Percentiles rank a stretch among this genome's conserved stretches.
phyloP scores from a whole-genome alignment of 164 flowering plant genomes.

The Amborella trichopoda region DNA sequence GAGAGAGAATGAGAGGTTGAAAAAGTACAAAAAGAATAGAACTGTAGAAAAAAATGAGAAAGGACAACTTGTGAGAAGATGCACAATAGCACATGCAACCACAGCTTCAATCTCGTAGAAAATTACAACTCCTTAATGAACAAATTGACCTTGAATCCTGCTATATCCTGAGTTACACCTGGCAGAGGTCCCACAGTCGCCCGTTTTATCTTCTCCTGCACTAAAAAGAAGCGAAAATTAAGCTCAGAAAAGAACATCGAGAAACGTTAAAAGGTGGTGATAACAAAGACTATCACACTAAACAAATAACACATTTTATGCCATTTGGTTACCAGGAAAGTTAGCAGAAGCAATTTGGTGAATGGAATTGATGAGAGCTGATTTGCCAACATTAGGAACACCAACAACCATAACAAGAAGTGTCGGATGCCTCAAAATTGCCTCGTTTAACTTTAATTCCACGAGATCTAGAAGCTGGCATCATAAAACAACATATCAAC shows the following conservation, averaged over 20 bases:
- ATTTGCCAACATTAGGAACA: constrained; percentile 97
- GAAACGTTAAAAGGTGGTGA: not conserved
- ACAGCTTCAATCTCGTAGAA: no score
- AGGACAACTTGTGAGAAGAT: not conserved
- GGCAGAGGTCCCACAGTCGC: constrained; percentile 95
- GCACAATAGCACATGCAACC: no score
- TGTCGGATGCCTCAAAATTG: constrained; percentile 82
- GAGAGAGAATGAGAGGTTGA: not conserved
- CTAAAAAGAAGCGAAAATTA: constrained; percentile 28
- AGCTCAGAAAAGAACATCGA: not conserved
- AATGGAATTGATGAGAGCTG: constrained; percentile 77
- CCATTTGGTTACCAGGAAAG: constrained; percentile 58
- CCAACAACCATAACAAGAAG: constrained; percentile 96
- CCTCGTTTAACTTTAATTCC: constrained; percentile 79
- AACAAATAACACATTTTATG: not conserved
- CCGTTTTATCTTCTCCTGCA: constrained; percentile 75
- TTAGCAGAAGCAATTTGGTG: constrained; percentile 68
- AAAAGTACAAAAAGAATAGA: not conserved
- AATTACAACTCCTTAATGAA: not conserved
- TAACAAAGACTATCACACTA: not conserved
- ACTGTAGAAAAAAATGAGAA: not conserved
- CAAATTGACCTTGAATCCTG: constrained; percentile 74
- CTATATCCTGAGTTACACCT: constrained; percentile 97
- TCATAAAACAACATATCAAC: constrained; percentile 15
- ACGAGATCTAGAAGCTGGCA: constrained; percentile 71